These are phyloP conservation scores for Furcasterigmium sp. DNA, from an alignment of 2,329 filamentous ascomycete species.

Conservation along the genomic window DNA sequence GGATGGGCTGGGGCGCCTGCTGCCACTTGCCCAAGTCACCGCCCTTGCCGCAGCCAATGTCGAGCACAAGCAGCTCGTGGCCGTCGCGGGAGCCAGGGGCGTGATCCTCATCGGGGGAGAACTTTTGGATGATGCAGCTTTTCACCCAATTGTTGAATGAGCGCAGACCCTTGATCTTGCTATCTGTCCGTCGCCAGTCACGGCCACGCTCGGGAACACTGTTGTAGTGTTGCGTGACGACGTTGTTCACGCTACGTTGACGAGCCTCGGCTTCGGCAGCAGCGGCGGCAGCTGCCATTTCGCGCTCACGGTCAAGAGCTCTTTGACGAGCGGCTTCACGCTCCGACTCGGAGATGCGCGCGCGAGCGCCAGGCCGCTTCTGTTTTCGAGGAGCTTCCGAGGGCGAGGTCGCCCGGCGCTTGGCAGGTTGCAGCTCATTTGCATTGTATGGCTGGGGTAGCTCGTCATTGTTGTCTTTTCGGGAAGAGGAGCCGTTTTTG, in stretches of 20 bases:
- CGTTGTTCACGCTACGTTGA: conserved; percentile 62
- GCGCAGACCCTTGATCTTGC: conserved; percentile 88
- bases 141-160: conserved; percentile 99
- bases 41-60: conserved; percentile 95
- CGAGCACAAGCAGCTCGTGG: conserved; percentile 72
- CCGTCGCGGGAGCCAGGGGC: conserved; percentile 54
- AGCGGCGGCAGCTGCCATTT: conserved; percentile 28
- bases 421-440: conserved; percentile 50
- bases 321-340: conserved; percentile 62
- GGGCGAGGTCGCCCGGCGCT: conserved; percentile 50
- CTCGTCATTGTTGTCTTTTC: conserved; percentile 23
- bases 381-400: conserved; percentile 57
- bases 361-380: conserved; percentile 63
- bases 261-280: conserved; percentile 32
- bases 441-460: conserved; percentile 58
- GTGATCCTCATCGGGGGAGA: conserved; percentile 75
- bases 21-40: conserved; percentile 96
- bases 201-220: conserved; percentile 87
- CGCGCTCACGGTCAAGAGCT: conserved; percentile 51
- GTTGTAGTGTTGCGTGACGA: conserved; percentile 94
- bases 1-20: conserved; percentile 83
- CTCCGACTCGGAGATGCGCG: conserved; percentile 62
- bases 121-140: conserved; percentile 94
- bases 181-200: conserved; percentile 92
- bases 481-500: conserved; percentile 11